Evolutionary conservation across 331 rosid species (phyloP).

Genomic region (Stylosanthes scabra): DNA sequence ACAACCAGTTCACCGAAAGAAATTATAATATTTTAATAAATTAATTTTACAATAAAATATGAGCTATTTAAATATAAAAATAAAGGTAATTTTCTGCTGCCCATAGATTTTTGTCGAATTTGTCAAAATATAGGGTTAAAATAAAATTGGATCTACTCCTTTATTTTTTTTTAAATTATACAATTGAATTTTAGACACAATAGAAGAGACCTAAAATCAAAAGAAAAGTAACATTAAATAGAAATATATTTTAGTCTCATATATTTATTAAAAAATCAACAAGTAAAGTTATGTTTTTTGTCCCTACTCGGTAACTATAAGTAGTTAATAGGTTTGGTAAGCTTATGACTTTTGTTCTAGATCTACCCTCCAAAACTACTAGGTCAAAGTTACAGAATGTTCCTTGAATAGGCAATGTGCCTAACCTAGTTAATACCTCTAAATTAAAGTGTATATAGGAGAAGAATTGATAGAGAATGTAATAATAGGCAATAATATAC

Average conservation of each 20-base stretch:
- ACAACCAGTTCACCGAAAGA: too few species aligned
- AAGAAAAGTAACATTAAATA: background rate
- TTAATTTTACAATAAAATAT: background rate
- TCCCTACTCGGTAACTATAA: background rate
- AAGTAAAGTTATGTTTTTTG: background rate
- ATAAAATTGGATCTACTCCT: too few species aligned
- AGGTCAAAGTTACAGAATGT: slow-evolving; percentile 7
- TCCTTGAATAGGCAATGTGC: slow-evolving; percentile 4
- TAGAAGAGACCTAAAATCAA: too few species aligned
- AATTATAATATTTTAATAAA: background rate
- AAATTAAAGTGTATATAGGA: background rate
- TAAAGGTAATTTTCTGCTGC: too few species aligned
- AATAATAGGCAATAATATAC: too few species aligned
- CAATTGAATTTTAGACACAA: too few species aligned
- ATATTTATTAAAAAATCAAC: background rate
- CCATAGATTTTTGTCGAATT: too few species aligned
- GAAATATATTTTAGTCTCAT: background rate
- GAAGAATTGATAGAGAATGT: background rate
- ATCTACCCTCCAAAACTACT: slow-evolving; percentile 5
- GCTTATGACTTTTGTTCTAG: background rate
- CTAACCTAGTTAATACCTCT: background rate
- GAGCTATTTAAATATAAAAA: too few species aligned
- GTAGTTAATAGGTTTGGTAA: background rate
- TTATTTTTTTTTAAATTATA: too few species aligned
- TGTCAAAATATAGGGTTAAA: too few species aligned